These are phyloP conservation scores for Diutina scorzettiae DNA, from an alignment of 1,139 yeast species.

Conservation along the genomic window DNA sequence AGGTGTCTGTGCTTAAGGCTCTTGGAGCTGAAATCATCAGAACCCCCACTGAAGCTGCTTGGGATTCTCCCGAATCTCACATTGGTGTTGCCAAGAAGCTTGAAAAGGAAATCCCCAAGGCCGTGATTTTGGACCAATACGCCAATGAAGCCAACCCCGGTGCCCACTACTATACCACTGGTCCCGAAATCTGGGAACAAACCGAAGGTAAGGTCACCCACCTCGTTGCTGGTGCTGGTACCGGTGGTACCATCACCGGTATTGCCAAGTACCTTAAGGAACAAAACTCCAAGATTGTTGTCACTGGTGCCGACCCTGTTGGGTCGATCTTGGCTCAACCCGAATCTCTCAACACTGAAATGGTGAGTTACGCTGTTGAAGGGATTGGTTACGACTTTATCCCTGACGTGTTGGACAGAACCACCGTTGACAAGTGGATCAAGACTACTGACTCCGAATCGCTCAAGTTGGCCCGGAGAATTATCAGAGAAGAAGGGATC, in stretches of 20 bases:
- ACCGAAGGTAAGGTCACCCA: conserved; percentile 62
- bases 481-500: conserved; percentile 78
- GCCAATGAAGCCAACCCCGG: conserved; percentile 68
- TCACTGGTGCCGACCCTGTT: conserved; percentile 77
- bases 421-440: conserved; percentile 65
- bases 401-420: conserved; percentile 69
- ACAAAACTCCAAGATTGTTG: conserved; percentile 47
- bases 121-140: conserved; percentile 79
- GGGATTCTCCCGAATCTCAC: conserved; percentile 88
- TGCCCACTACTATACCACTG: conserved; percentile 81
- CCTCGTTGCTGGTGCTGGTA: conserved; percentile 85
- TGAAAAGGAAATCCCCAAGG: conserved; percentile 77
- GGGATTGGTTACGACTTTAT: conserved; percentile 89
- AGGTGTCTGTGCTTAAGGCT: conserved; percentile 79
- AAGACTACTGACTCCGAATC: conserved; percentile 80
- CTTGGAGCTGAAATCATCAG: conserved; percentile 85
- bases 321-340: conserved; percentile 84
- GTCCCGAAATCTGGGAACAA: conserved; percentile 79
- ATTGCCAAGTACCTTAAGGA: conserved; percentile 68
- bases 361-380: conserved; percentile 66
- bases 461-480: conserved; percentile 70
- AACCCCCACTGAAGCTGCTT: conserved; percentile 89
- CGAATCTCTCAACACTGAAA: conserved; percentile 51
- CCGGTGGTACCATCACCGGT: conserved; percentile 79
- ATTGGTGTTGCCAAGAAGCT: conserved; percentile 79